These are phyloP conservation scores for Keithomyces neogunnii DNA, from an alignment of 2,329 filamentous ascomycete genomes.

Conservation along the genomic window DNA sequence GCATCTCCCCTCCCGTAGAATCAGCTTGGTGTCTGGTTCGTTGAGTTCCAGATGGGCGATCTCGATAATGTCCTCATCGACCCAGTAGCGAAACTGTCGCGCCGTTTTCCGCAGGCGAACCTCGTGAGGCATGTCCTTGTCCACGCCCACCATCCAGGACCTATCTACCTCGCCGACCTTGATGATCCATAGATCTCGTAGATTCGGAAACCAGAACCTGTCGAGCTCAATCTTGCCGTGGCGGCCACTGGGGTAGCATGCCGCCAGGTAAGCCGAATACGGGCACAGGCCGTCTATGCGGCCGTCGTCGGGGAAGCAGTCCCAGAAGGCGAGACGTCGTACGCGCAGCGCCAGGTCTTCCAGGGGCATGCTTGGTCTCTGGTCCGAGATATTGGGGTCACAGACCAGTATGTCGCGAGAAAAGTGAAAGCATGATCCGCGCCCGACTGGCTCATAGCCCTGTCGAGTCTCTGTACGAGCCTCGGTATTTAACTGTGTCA, in stretches of 20 bases:
- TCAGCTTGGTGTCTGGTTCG: conserved; percentile 24
- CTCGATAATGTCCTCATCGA: conserved; percentile 28
- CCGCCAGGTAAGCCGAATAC: conserved; percentile 26
- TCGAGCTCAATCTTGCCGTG: conserved; percentile 27
- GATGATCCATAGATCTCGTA: conserved; percentile 29
- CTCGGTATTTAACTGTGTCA: conserved; percentile 28
- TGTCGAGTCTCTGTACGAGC: conserved; percentile 24
- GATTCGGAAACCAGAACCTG: conserved; percentile 29
- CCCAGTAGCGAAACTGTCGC: conserved; percentile 30
- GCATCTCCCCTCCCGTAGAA: conserved; percentile 26
- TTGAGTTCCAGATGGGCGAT: conserved; percentile 25
- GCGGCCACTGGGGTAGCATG: conserved; percentile 21
- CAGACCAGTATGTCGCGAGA: conserved; percentile 28
- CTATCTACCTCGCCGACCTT: conserved; percentile 29
- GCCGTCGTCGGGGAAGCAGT: conserved; percentile 30
- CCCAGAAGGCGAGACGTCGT: conserved; percentile 29
- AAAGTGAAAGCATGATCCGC: conserved; percentile 28
- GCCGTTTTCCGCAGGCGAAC: conserved; percentile 22
- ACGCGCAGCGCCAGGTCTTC: conserved; percentile 25
- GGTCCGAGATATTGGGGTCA: conserved; percentile 26
- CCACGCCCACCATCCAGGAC: conserved; percentile 26
- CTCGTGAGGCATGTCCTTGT: conserved; percentile 20
- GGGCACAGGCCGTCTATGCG: conserved; percentile 23
- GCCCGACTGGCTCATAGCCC: conserved; percentile 25
- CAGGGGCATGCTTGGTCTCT: conserved; percentile 20